Evolutionary conservation across 345 rosid species (phyloP).

Genomic region (Diplotaxis tenuifolia): DNA sequence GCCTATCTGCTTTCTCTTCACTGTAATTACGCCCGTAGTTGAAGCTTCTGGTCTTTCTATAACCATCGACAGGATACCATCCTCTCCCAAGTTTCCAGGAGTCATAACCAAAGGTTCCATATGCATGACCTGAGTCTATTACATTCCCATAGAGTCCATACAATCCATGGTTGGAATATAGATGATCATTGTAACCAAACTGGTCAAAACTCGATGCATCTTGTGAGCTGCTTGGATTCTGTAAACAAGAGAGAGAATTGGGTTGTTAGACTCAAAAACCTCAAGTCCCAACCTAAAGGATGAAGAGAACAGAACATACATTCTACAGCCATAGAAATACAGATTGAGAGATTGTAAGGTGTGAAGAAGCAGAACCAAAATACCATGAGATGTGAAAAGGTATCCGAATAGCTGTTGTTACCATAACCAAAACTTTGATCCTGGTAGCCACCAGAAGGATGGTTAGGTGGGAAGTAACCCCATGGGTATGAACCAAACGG

Average conservation of each 20-base stretch:
- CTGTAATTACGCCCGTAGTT: slow-evolving; percentile 41
- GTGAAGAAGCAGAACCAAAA: slow-evolving; percentile 17
- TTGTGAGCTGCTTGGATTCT: slow-evolving; percentile 50
- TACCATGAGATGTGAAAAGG: slow-evolving; percentile 49
- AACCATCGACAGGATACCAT: slow-evolving; percentile 59
- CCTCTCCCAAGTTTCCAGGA: slow-evolving; percentile 59
- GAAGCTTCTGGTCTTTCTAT: slow-evolving; percentile 52
- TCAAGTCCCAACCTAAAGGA: not conserved
- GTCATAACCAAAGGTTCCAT: slow-evolving; percentile 56
- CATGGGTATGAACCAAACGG: slow-evolving; percentile 41
- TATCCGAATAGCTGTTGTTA: slow-evolving; percentile 38
- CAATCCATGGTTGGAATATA: slow-evolving; percentile 49
- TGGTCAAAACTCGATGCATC: slow-evolving; percentile 44
- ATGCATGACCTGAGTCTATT: slow-evolving; percentile 46
- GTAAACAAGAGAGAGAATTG: not conserved
- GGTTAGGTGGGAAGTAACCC: slow-evolving; percentile 41
- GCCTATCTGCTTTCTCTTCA: slow-evolving; percentile 66
- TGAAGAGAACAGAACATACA: not conserved
- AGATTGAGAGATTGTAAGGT: slow-evolving; percentile 2
- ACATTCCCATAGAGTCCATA: slow-evolving; percentile 57
- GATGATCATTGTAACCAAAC: slow-evolving; percentile 46
- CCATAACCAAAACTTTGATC: slow-evolving; percentile 50
- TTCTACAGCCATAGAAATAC: slow-evolving; percentile 1
- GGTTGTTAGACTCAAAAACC: not conserved
- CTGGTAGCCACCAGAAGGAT: slow-evolving; percentile 38